Base-by-base conservation (phyloP, 345 rosid species). In the Hibiscus mutabilis region DNA sequence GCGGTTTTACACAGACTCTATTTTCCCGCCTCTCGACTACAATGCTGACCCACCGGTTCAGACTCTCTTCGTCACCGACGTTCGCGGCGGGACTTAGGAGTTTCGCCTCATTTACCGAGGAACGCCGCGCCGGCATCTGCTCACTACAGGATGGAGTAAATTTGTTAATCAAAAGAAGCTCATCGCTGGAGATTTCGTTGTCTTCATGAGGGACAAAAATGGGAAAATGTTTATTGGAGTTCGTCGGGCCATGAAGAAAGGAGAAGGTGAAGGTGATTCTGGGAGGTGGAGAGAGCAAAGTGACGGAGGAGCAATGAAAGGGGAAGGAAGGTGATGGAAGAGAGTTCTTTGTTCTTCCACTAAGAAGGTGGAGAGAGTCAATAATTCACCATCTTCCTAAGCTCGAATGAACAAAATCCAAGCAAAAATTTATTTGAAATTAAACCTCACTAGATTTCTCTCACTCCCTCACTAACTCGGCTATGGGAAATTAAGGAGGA, bases 121-220 rank as follows among this genome's bases (percentile, higher is more conserved):
- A 9, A 94, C 97, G 12, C 98, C 97, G 2, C 86, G 97, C 46
- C 79, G 97, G 14, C 99, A 95, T 66, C 73, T 92, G 75, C 80
- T 95, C 33, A 92, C 97, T 61, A 92, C 97, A 3, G 99, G 97
- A 12, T 95, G 99, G 97, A 90, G 96, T 79, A 95, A 89, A 80
- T 95, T 95, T 69, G 97, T 95, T 5, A 95, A 95, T 66, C 53
- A 31, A 9, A 95, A 95, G 92, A 90, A 87, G 79, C 83, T 95
- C 0, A 86, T 95, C 60, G 96, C 99, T 2, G 97, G 97, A 0
- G 99, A 94, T 73, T 85, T 93, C 0, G 91, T 92, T 10, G 89
- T 95, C 1, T 95, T 91, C 76, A 88, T 94, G 96, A 88, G 78
- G 80, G 85, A 83, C 76, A 64, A 73, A 19, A 70, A 10, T 11